phyloP scores from a whole-genome alignment of 1,284 basidiomycete species.

The Athelia sp. region DNA sequence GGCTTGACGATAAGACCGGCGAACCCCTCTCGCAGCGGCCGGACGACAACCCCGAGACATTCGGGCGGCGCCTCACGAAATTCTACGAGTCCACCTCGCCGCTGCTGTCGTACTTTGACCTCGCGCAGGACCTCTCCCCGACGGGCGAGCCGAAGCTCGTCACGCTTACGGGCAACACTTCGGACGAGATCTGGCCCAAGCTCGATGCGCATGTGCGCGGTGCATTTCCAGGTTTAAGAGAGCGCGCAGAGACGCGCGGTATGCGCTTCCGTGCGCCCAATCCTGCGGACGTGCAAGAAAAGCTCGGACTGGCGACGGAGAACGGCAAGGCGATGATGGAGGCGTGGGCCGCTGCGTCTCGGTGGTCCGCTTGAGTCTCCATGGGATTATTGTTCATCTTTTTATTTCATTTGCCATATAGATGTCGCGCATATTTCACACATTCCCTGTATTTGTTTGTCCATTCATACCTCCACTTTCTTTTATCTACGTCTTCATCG shows the following conservation, averaged over 20 bases:
- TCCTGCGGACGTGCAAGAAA: neutral
- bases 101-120: slow-evolving; percentile 74
- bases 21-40: slow-evolving; percentile 86
- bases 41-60: slow-evolving; percentile 90
- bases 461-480: no score
- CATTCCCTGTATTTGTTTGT: no score
- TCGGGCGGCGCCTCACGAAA: slow-evolving; percentile 72
- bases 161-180: slow-evolving; percentile 77
- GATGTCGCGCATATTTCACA: no score
- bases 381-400: no score
- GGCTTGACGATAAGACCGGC: slow-evolving; percentile 89
- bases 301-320: neutral
- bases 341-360: neutral
- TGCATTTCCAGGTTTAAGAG: slow-evolving; percentile 53
- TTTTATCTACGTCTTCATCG: no score
- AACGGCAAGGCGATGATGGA: neutral
- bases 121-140: slow-evolving; percentile 22
- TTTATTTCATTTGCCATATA: no score
- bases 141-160: slow-evolving; percentile 54
- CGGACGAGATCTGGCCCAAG: slow-evolving; percentile 91
- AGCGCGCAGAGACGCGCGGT: slow-evolving; percentile 40
- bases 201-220: slow-evolving; percentile 57
- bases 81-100: slow-evolving; percentile 91
- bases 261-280: neutral
- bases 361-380: no score